Evolutionary conservation across 495 filamentous ascomycete genomes (phyloP), one percentile per base, ranked within the genome.

Genomic region (Delitschia confertaspora): DNA sequence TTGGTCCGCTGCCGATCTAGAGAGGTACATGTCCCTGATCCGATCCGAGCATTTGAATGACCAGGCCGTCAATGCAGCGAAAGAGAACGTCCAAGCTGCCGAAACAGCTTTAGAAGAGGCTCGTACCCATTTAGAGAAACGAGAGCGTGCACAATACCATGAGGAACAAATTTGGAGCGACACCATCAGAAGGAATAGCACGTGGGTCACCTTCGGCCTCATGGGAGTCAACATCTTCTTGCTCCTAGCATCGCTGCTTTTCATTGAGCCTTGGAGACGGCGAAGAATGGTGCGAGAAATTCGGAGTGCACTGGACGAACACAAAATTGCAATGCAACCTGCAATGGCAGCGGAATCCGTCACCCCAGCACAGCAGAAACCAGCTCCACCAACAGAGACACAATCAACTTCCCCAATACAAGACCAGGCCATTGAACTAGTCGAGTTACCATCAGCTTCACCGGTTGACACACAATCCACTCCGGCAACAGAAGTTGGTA

Each of bases 81-180:
- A 83, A 42, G 75, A 80, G 18, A 74, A 71, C 11, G 66, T 95
- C 34, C 71, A 76, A n/a, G 67, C 70, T 26, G 78, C 83, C 0
- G 91, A 98, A 63, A 69, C 74, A 29, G 75, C 80, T 23, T 77
- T 88, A 9, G 82, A 91, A 64, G 79, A 85, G 33, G 76, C 86
- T 1, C 73, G 78, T 19, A 71, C 76, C 6, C 73, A 77, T 56
- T 66, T 98, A 34, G 85, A 79, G 58, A 75, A 79, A 27, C 76
- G 74, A 25, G 95, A 96, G 45, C 68, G 95, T 23, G 79, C 79
- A 21, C 78, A 91, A 20, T 98, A 98, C 65, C 91, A 98, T 65
- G 91, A 98, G 64, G 91, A 98, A 65, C 91, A 98, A 69, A 94
- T 98, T 33, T 98, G 91, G 91, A 89, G 83, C 55, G 91, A 98